These are phyloP conservation scores for Chromera velia DNA, from an alignment of 73 alveolate genomes.

Conservation along the genomic window DNA sequence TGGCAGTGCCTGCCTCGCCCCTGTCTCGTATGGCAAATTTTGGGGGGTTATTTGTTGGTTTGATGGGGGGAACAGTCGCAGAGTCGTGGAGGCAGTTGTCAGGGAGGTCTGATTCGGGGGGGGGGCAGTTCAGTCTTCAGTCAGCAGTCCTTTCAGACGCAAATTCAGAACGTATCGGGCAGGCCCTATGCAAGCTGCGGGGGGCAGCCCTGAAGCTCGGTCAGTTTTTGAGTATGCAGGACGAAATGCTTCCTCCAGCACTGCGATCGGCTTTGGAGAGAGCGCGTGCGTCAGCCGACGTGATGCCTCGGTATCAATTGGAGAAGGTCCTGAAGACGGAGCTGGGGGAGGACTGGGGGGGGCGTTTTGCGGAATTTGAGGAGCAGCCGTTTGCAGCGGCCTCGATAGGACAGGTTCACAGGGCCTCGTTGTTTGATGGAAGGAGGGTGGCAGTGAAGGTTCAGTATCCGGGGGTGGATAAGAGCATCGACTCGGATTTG, in stretches of 20 bases:
- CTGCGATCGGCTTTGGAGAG: conserved; percentile 60
- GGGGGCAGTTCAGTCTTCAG: background rate
- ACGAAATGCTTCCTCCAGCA: conserved; percentile 54
- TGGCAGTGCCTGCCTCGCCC: background rate
- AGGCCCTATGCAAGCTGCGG: conserved; percentile 64
- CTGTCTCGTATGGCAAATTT: background rate
- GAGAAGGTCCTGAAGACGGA: conserved; percentile 49
- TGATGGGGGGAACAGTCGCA: background rate
- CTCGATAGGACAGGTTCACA: conserved; percentile 69
- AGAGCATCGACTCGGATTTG: conserved; percentile 59
- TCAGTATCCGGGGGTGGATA: conserved; percentile 56
- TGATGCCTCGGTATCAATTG: conserved; percentile 62
- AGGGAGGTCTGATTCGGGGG: background rate
- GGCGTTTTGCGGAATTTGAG: conserved; percentile 49
- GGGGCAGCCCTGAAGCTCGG: conserved; percentile 75
- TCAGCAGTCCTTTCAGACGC: background rate
- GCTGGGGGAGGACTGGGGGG: conserved; percentile 57
- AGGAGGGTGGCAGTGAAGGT: conserved; percentile 63
- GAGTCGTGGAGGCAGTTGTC: background rate
- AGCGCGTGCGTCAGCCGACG: conserved; percentile 60
- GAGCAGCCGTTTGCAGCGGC: conserved; percentile 72
- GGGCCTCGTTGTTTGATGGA: conserved; percentile 48
- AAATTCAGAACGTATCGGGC: conserved; percentile 54
- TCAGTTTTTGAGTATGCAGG: conserved; percentile 57
- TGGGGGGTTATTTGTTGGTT: background rate